Conservation (phyloP, 2,329 filamentous ascomycete species). For the Pseudocercospora cruenta region DNA sequence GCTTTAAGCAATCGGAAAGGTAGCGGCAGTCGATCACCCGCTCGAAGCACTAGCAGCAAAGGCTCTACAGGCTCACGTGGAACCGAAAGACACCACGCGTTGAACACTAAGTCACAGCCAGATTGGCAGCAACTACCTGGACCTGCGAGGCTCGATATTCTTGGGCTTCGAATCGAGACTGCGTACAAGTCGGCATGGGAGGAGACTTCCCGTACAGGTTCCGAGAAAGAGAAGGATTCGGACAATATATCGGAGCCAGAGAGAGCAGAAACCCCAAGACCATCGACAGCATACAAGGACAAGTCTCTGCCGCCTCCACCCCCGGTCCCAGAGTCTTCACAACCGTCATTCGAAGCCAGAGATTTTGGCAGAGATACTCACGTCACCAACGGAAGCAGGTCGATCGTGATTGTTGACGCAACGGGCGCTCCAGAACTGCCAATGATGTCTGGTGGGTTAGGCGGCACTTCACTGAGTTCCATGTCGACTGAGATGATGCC, state of each 20-base stretch:
- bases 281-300: slow-evolving; percentile 20
- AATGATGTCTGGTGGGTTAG: slow-evolving; percentile 28
- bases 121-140: slow-evolving; percentile 36
- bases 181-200: slow-evolving; percentile 33
- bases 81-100: slow-evolving; percentile 9
- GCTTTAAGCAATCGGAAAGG: slow-evolving; percentile 65
- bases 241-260: slow-evolving; percentile 8
- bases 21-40: slow-evolving; percentile 24
- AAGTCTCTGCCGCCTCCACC: slow-evolving; percentile 8
- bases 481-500: slow-evolving; percentile 33
- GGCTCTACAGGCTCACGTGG: slow-evolving; percentile 46
- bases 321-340: slow-evolving; percentile 5
- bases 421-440: slow-evolving; percentile 56
- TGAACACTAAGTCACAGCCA: slow-evolving; percentile 19
- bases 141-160: slow-evolving; percentile 59
- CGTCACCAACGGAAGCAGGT: slow-evolving; percentile 81
- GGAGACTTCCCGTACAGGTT: slow-evolving; percentile 15
- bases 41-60: slow-evolving; percentile 28
- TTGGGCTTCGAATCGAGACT: slow-evolving; percentile 58
- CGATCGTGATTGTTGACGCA: slow-evolving; percentile 83
- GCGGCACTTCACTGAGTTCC: slow-evolving; percentile 31
- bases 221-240: background rate
- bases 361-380: slow-evolving; percentile 47
- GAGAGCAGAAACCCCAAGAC: slow-evolving; percentile 19
- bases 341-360: slow-evolving; percentile 24